Percentiles rank a stretch among this genome's conserved stretches.
Conservation (phyloP, 371 early-diverging fungal genomes). For the Rhizopus stolonifer region DNA sequence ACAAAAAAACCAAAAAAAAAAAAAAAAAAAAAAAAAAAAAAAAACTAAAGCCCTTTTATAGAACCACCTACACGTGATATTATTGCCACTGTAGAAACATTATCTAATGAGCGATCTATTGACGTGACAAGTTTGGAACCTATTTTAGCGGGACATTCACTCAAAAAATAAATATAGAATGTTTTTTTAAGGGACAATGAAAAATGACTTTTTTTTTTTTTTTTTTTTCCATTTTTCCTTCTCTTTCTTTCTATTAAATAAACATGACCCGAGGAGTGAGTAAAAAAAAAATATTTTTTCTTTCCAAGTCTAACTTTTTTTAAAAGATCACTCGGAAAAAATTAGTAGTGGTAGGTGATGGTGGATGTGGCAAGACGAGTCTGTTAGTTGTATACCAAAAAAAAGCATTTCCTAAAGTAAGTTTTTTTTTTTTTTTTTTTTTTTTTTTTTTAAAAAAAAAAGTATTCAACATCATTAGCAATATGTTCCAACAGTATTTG, state of each 20-base stretch:
- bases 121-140: slow-evolving; percentile 16
- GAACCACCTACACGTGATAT: slow-evolving; percentile 31
- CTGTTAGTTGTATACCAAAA: slow-evolving; percentile 80
- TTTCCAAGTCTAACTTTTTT: neutral
- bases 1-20: no score
- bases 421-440: no score
- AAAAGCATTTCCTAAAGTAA: slow-evolving; percentile 80
- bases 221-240: slow-evolving; percentile 3
- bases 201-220: neutral
- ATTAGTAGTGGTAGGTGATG: slow-evolving; percentile 61
- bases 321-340: slow-evolving; percentile 48
- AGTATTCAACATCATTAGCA: slow-evolving; percentile 18
- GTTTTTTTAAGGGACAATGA: neutral
- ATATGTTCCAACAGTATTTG: slow-evolving; percentile 78
- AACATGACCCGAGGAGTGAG: neutral
- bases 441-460: no score
- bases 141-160: slow-evolving; percentile 14
- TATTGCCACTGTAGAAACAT: slow-evolving; percentile 11
- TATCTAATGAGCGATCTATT: slow-evolving; percentile 22
- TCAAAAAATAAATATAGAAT: slow-evolving; percentile 1
- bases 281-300: neutral
- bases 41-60: no score
- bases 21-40: no score
- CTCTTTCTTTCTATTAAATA: neutral
- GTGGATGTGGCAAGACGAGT: slow-evolving; percentile 88